These are phyloP conservation scores for Amaranthus cruentus DNA, from an alignment of 148 eudicot genomes.

Conservation along the genomic window DNA sequence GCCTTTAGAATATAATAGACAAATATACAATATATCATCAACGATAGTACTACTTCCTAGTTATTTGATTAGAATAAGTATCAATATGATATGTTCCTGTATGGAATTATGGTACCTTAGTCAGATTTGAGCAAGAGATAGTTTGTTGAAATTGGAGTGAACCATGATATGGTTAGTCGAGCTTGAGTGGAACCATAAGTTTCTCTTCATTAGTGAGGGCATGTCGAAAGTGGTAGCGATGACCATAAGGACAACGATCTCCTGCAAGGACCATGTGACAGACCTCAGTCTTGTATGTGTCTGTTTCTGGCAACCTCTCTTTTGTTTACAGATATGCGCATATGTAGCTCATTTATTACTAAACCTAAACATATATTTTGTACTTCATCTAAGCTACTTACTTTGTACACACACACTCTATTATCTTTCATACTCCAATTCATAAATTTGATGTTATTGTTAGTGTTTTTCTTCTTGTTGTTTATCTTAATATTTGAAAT, in stretches of 20 bases:
- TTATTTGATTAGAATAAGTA: conserved; percentile 4
- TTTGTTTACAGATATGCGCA: too few relatives aligned
- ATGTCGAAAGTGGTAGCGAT: conserved; percentile 81
- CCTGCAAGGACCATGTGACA: conserved; percentile 74
- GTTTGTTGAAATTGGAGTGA: background rate
- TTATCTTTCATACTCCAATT: too few relatives aligned
- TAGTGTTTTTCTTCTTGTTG: too few relatives aligned
- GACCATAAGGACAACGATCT: conserved; percentile 73
- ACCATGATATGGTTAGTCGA: conserved; percentile 6
- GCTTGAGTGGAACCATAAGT: conserved; percentile 35
- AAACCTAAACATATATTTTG: too few relatives aligned
- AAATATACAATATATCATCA: conserved; percentile 1
- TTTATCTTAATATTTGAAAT: too few relatives aligned
- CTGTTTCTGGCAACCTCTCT: too few relatives aligned
- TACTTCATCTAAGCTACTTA: too few relatives aligned
- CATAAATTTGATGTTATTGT: too few relatives aligned
- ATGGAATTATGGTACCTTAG: conserved; percentile 13
- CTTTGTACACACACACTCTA: too few relatives aligned
- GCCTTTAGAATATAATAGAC: background rate
- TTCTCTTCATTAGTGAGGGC: conserved; percentile 56
- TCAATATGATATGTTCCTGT: background rate
- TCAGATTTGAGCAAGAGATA: background rate
- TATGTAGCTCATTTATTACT: too few relatives aligned
- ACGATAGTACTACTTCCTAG: background rate
- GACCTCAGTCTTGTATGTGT: conserved; percentile 77